A percentile compares a stretch with the other conserved stretches of the same genome.
phyloP scores from a whole-genome alignment of 331 rosid species.

The Quercus tomentella region DNA sequence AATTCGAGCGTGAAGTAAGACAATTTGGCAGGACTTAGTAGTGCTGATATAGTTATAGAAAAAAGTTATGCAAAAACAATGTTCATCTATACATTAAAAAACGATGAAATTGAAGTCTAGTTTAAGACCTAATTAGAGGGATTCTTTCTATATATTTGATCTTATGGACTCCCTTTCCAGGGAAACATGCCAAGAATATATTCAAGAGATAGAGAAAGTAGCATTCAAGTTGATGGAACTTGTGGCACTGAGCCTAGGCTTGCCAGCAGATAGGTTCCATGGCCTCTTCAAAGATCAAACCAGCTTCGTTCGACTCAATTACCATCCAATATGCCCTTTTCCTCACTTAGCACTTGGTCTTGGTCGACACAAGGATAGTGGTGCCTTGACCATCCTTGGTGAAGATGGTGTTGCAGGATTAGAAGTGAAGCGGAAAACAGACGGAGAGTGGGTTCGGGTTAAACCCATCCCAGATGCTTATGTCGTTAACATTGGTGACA shows the following conservation, averaged over 20 bases:
- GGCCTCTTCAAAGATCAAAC: constrained; percentile 49
- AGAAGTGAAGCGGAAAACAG: constrained; percentile 50
- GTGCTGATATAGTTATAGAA: too few relatives aligned
- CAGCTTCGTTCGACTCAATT: constrained; percentile 43
- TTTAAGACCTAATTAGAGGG: background rate
- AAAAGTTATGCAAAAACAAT: too few relatives aligned
- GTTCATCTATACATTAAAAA: too few relatives aligned
- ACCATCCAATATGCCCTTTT: constrained; percentile 61
- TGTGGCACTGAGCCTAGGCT: constrained; percentile 55
- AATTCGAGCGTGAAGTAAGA: too few relatives aligned
- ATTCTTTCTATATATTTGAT: background rate
- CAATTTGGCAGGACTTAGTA: too few relatives aligned
- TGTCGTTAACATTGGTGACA: constrained; percentile 55
- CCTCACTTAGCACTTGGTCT: constrained; percentile 69
- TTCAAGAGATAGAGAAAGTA: constrained; percentile 47
- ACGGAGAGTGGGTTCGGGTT: constrained; percentile 53
- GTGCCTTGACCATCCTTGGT: constrained; percentile 61
- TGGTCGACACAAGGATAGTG: constrained; percentile 67
- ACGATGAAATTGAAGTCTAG: background rate
- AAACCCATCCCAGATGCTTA: constrained; percentile 48
- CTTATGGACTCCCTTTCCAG: background rate
- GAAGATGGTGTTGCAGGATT: constrained; percentile 72
- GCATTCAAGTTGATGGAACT: constrained; percentile 58
- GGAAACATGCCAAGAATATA: constrained; percentile 47
- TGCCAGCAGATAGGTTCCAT: constrained; percentile 38